Base-by-base conservation (phyloP, 345 rosid species). In the Erucastrum elatum region DNA sequence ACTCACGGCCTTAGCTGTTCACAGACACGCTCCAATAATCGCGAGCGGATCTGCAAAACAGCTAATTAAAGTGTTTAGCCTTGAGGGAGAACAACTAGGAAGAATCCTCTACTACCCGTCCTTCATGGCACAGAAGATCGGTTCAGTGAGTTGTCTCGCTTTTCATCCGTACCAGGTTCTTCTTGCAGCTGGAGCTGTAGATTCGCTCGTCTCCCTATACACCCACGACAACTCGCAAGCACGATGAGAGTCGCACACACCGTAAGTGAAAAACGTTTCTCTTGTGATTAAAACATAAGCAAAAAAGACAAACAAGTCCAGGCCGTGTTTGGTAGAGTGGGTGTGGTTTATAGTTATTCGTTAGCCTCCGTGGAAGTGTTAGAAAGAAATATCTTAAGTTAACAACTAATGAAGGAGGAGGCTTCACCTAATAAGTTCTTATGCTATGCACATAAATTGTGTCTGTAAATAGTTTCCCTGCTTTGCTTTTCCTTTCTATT, bases 1-100 rank as follows among this genome's bases (percentile, higher is more conserved):
- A 7, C 94, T 96, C 58, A 90, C 98, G 15, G 90, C 99, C 76
- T 83, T 96, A 79, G 98, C 99, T 80, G 91, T 96, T 80, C 99
- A 96, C 81, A 88, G 97, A 72, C 98, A 96, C 76, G 96, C 99
- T 71, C 97, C 97, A 2, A 80, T 93, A 53, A 84, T 93, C 11
- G 98, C 99, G 64, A 93, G 99, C 66, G 99, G 98, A 31, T 95
- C 97, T 17, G 93, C 94, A 25, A 91, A 91, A 82, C 97, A 93
- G 81, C 84, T 86, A 6, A 89, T 95, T 51, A 90, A 90, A 89
- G 92, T 93, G 30, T 96, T 96, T 81, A 91, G 89, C 75, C 89
- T 95, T 21, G 87, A 87, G 44, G 98, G 97, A 10, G 89, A 87
- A 70, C 90, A 84, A 74, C 85, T 93, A 46, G 98, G 97, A 75